These are phyloP conservation scores for Plasmodium malariae DNA, from an alignment of 169 alveolate species.

Conservation along the genomic window DNA sequence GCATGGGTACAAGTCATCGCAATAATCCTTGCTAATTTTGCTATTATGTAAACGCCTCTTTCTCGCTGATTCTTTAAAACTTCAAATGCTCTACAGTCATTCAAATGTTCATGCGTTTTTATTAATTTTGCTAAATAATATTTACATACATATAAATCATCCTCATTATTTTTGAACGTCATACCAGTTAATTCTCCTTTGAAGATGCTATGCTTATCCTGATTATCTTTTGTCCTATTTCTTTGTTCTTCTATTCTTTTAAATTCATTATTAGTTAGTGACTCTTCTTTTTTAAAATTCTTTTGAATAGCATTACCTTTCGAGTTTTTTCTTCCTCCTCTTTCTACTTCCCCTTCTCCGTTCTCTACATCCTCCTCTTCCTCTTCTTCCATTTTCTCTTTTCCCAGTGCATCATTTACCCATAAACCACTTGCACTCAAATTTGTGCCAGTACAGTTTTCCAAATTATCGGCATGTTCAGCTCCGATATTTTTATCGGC, in stretches of 20 bases:
- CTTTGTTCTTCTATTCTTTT: conserved; percentile 2
- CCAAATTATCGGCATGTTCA: neutral
- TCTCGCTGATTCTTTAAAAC: conserved; percentile 92
- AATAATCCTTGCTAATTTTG: conserved; percentile 92
- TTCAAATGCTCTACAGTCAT: conserved; percentile 93
- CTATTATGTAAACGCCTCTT: conserved; percentile 93
- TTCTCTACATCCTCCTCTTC: neutral
- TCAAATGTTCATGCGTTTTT: conserved; percentile 79
- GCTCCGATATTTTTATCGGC: neutral
- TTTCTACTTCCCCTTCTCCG: neutral
- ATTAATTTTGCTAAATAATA: conserved; percentile 68
- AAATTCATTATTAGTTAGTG: neutral
- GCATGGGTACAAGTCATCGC: conserved; percentile 98
- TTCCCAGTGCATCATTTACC: too few relatives aligned
- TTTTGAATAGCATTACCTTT: neutral
- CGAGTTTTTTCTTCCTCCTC: neutral
- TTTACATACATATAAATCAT: conserved; percentile 38
- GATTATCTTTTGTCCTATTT: neutral
- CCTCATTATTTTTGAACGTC: neutral
- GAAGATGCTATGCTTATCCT: conserved; percentile 2
- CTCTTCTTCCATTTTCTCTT: conserved; percentile 4
- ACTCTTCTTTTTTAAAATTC: conserved; percentile 6
- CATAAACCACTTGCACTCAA: conserved; percentile 53
- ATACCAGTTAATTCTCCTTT: conserved; percentile 28
- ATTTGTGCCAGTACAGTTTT: conserved; percentile 25